Conservation (phyloP, 1,284 basidiomycete genomes). For the Microbotryomycetes sp. region DNA sequence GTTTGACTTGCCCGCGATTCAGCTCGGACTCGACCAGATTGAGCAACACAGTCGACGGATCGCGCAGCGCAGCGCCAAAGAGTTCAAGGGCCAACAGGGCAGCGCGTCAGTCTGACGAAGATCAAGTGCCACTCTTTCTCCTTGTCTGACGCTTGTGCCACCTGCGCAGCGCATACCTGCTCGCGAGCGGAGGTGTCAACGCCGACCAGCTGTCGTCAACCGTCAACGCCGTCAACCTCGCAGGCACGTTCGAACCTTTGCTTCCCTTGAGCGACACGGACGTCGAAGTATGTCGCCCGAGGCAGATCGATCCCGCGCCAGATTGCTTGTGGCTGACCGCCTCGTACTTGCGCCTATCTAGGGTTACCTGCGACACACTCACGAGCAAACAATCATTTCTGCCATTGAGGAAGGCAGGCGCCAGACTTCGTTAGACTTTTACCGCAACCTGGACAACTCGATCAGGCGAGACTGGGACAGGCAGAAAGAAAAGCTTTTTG, state of each 20-base stretch:
- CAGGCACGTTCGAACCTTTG: slow-evolving; percentile 77
- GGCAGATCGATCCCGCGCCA: background rate
- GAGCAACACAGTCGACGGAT: slow-evolving; percentile 77
- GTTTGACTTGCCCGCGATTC: slow-evolving; percentile 72
- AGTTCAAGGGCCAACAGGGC: background rate
- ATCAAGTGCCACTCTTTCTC: background rate
- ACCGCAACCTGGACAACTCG: slow-evolving; percentile 65
- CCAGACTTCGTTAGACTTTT: slow-evolving; percentile 72
- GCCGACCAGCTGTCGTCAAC: slow-evolving; percentile 62
- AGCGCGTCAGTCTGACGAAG: slow-evolving; percentile 18
- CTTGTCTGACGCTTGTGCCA: slow-evolving; percentile 24
- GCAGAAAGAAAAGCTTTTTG: slow-evolving; percentile 80
- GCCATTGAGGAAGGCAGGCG: slow-evolving; percentile 84
- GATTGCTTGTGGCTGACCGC: background rate
- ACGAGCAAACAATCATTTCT: slow-evolving; percentile 87
- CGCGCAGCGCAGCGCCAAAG: slow-evolving; percentile 42
- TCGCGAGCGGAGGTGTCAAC: slow-evolving; percentile 85
- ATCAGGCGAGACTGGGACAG: slow-evolving; percentile 78
- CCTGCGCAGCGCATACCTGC: slow-evolving; percentile 45
- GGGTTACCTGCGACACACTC: slow-evolving; percentile 79
- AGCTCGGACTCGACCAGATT: slow-evolving; percentile 83
- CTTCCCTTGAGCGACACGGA: slow-evolving; percentile 86
- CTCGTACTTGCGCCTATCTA: background rate
- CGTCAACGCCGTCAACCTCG: slow-evolving; percentile 72
- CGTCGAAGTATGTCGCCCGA: slow-evolving; percentile 48